Percentiles rank a stretch among this genome's conserved stretches.
These are phyloP conservation scores for Tulasnella sp. DNA, from an alignment of 768 basidiomycete species.

Conservation along the genomic window DNA sequence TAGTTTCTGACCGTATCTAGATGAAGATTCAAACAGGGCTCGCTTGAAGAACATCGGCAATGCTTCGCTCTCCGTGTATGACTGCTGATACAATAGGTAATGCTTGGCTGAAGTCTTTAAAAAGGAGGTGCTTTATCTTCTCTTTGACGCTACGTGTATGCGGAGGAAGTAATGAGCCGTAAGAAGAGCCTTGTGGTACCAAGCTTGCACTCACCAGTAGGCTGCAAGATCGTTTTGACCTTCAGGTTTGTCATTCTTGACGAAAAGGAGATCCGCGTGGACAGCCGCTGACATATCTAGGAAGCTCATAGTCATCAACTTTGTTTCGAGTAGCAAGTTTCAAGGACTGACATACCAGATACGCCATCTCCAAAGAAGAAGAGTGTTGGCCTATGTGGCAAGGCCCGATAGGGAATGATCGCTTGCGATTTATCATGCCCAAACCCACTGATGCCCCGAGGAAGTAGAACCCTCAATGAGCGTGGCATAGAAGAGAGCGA, in stretches of 20 bases:
- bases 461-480: not conserved
- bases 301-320: not conserved
- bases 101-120: conserved; percentile 58
- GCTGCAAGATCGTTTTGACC: conserved; percentile 79
- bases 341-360: conserved; percentile 48
- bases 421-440: conserved; percentile 97
- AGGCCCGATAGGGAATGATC: conserved; percentile 77
- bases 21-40: not conserved
- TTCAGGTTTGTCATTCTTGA: conserved; percentile 58
- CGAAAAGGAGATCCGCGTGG: conserved; percentile 91
- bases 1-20: too few relatives aligned
- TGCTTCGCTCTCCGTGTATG: conserved; percentile 56
- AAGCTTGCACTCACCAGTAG: conserved; percentile 38
- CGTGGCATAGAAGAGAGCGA: not conserved
- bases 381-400: conserved; percentile 60
- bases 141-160: conserved; percentile 41
- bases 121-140: conserved; percentile 68
- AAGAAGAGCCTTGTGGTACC: not conserved
- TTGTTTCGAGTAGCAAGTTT: too few relatives aligned
- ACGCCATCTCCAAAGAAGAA: conserved; percentile 99
- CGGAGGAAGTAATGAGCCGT: not conserved
- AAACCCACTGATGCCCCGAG: conserved; percentile 51
- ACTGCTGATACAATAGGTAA: conserved; percentile 51
- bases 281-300: conserved; percentile 84
- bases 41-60: conserved; percentile 37